A percentile compares a stretch with the other conserved stretches of the same genome.
Conservation (phyloP, 768 basidiomycete species). For the Leccinum arenicola region DNA sequence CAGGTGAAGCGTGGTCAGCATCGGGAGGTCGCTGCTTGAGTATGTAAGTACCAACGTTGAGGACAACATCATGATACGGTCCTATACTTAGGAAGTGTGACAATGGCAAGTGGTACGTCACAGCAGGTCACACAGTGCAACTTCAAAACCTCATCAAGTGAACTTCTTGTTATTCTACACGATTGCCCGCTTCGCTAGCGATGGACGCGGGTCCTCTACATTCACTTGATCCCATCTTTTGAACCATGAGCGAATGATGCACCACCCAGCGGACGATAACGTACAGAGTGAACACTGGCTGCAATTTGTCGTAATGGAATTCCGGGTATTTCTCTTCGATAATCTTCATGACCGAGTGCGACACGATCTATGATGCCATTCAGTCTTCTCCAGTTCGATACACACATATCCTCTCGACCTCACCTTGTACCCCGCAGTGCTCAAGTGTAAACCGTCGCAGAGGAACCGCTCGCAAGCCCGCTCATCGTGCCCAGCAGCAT, state of each 20-base stretch:
- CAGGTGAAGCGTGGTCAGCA: no score
- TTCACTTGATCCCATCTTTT: neutral
- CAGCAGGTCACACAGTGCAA: neutral
- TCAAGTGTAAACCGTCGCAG: slow-evolving; percentile 81
- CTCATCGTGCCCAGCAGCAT: slow-evolving; percentile 61
- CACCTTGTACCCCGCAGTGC: slow-evolving; percentile 67
- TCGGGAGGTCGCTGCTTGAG: no score
- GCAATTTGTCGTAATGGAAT: slow-evolving; percentile 61
- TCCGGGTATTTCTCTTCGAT: slow-evolving; percentile 64
- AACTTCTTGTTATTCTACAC: neutral
- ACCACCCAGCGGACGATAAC: neutral
- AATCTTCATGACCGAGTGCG: slow-evolving; percentile 56
- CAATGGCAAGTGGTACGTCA: neutral
- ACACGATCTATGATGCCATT: slow-evolving; percentile 51
- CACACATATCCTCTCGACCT: slow-evolving; percentile 21
- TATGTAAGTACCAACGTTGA: no score
- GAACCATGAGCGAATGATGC: neutral
- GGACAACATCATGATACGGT: no score
- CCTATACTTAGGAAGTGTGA: no score
- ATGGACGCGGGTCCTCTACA: neutral
- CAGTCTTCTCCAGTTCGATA: slow-evolving; percentile 2
- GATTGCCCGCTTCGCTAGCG: neutral
- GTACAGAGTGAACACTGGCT: slow-evolving; percentile 42
- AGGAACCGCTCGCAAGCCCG: slow-evolving; percentile 50
- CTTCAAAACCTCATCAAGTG: no score